Evolutionary conservation across 1,139 yeast genomes (phyloP).

Genomic region (Taphrina wiesneri): DNA sequence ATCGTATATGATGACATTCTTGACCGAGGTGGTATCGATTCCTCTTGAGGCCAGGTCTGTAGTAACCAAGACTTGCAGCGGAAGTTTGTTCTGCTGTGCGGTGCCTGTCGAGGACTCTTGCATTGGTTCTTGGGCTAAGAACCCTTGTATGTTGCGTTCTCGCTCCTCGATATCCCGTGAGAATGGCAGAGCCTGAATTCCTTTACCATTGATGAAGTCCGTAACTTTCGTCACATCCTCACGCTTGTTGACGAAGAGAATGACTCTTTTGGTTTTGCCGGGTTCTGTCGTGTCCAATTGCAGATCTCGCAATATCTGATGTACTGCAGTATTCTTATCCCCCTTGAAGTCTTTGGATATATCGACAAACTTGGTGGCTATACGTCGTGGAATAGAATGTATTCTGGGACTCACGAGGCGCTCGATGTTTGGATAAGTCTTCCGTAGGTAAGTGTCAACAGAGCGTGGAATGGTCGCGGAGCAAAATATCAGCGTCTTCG

Average conservation of each 20-base stretch:
- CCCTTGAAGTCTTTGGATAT: constrained; percentile 47
- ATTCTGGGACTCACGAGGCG: constrained; percentile 77
- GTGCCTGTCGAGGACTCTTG: constrained; percentile 3
- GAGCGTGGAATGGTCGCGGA: constrained; percentile 88
- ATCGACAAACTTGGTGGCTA: constrained; percentile 73
- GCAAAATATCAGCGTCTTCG: constrained; percentile 69
- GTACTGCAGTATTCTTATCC: constrained; percentile 22
- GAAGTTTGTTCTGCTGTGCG: constrained; percentile 34
- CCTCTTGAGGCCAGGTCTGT: constrained; percentile 92
- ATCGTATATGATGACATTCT: constrained; percentile 81
- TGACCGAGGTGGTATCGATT: constrained; percentile 75
- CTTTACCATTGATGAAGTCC: constrained; percentile 56
- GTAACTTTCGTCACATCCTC: constrained; percentile 63
- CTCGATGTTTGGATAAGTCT: constrained; percentile 64
- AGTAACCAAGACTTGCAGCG: constrained; percentile 68
- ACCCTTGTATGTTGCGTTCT: constrained; percentile 57
- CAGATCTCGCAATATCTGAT: constrained; percentile 70
- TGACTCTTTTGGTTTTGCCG: constrained; percentile 74
- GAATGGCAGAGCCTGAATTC: constrained; percentile 63
- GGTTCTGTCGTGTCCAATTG: constrained; percentile 79
- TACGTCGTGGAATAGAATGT: constrained; percentile 75
- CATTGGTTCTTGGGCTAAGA: constrained; percentile 48
- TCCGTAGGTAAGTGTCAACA: constrained; percentile 63
- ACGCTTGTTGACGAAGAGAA: constrained; percentile 81
- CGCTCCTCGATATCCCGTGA: constrained; percentile 70